Base-by-base conservation (phyloP, 2,329 filamentous ascomycete species). In the Aspergillus luchuensis region DNA sequence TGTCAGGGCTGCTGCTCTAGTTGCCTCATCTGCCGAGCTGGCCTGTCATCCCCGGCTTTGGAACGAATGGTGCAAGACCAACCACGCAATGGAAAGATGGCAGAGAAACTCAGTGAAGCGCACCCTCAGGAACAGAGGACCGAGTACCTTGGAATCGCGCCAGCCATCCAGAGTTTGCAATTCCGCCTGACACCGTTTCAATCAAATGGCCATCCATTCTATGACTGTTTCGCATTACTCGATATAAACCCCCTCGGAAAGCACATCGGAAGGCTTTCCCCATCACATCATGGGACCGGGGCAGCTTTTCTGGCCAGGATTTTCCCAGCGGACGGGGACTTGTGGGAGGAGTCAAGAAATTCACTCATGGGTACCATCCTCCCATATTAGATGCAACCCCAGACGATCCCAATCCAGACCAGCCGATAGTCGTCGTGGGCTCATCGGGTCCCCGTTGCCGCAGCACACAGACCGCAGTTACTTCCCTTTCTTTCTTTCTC, bases 191-290 rank as follows among this genome's bases (percentile, higher is more conserved):
- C 53, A 45, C 41, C 25, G 39, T 41, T 41, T 23, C 38, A 28
- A 36, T 36, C 11, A 36, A 36, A 13, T 36, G 11, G 33, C 5
- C 30, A 51, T 28, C 36, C 51, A 55, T 60, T 60, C 50, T 50
- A 64, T 64, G 62, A 64, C 62, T 62, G 60, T 55, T 64, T 63
- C 55, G n/a, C 58, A 64, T 64, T 64, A 64, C 60, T 63, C 60
- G 60, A 64, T 65, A 56, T 57, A 36, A 63, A 63, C 56, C 61
- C 36, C 6, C 23, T 63, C 63, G 61, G 63, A 52, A 51, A 57
- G 48, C 56, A 60, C 41, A 61, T 63, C 63, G 61, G 61, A 63
- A 33, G 21, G 23, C 13, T 8, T 8, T 11, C 13, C 10, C 43
- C 56, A 43, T 53, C 56, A 36, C 47, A 54, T 48, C 52, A 56